phyloP scores from a whole-genome alignment of 345 rosid species.

The Eucalyptus coolabah region DNA sequence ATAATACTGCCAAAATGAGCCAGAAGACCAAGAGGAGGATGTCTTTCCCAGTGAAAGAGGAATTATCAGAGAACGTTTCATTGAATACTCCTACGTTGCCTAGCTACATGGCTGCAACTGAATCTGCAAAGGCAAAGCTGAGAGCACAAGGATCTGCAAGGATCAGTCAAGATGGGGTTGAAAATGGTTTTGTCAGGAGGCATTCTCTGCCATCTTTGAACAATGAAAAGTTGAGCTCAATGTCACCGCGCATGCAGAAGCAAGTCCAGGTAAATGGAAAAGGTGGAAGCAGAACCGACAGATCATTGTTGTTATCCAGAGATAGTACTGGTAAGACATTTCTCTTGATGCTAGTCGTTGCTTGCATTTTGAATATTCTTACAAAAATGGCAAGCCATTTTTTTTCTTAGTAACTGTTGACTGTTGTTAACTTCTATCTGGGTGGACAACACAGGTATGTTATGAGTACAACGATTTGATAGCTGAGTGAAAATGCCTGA shows the following conservation, averaged over 20 bases:
- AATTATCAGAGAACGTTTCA: background rate
- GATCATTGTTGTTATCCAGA: background rate
- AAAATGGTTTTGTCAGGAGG: background rate
- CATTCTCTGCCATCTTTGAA: constrained; percentile 1
- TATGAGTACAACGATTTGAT: background rate
- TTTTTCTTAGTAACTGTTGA: background rate
- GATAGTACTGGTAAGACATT: constrained; percentile 9
- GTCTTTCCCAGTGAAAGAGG: constrained; percentile 2
- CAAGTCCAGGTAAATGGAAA: background rate
- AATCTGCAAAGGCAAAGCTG: constrained; percentile 10
- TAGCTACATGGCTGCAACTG: constrained; percentile 17
- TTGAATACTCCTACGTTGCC: background rate
- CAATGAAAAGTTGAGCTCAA: background rate
- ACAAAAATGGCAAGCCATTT: background rate
- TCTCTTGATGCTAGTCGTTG: background rate
- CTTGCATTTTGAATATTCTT: background rate
- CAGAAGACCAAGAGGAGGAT: constrained; percentile 1
- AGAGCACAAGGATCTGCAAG: constrained; percentile 4
- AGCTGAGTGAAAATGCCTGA: background rate
- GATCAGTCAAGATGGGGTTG: constrained; percentile 2
- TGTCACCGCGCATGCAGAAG: constrained; percentile 3
- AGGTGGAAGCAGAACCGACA: background rate
- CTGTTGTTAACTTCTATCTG: background rate
- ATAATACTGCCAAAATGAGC: background rate
- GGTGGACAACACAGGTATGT: background rate